phyloP scores from a whole-genome alignment of 2,329 filamentous ascomycete species.

The Aureobasidium musti region DNA sequence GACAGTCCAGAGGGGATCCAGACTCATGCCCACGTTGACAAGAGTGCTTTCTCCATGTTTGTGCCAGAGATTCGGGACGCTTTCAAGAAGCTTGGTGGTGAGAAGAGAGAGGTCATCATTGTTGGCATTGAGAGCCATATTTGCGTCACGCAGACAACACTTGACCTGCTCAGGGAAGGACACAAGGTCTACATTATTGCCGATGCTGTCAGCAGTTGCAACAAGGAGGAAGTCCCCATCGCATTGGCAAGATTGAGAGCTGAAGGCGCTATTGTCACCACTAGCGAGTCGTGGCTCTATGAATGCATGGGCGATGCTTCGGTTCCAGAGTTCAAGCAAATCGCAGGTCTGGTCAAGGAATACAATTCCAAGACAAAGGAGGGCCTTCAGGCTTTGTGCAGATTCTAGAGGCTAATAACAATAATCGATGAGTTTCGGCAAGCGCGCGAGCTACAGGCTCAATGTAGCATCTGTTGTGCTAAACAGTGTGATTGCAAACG shows the following conservation, averaged over 20 bases:
- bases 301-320: slow-evolving; percentile 83
- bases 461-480: slow-evolving; percentile 10
- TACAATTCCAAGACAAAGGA: slow-evolving; percentile 68
- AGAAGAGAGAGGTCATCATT: slow-evolving; percentile 63
- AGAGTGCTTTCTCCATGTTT: slow-evolving; percentile 88
- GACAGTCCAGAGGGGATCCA: slow-evolving; percentile 53
- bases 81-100: slow-evolving; percentile 43
- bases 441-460: neutral
- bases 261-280: slow-evolving; percentile 78
- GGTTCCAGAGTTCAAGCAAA: slow-evolving; percentile 68
- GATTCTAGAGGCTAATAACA: slow-evolving; percentile 11
- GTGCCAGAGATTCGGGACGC: slow-evolving; percentile 64
- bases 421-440: neutral
- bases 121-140: slow-evolving; percentile 94
- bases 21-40: slow-evolving; percentile 68
- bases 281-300: slow-evolving; percentile 86
- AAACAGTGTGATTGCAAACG: neutral
- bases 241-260: slow-evolving; percentile 74
- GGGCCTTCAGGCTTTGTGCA: slow-evolving; percentile 66
- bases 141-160: slow-evolving; percentile 87
- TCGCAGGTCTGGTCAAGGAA: slow-evolving; percentile 79
- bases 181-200: slow-evolving; percentile 84
- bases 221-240: slow-evolving; percentile 75
- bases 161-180: slow-evolving; percentile 74
- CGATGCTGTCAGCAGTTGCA: slow-evolving; percentile 87